Base-by-base conservation (phyloP, 305 asterid genomes). In the Caryopteris hybrid region DNA sequence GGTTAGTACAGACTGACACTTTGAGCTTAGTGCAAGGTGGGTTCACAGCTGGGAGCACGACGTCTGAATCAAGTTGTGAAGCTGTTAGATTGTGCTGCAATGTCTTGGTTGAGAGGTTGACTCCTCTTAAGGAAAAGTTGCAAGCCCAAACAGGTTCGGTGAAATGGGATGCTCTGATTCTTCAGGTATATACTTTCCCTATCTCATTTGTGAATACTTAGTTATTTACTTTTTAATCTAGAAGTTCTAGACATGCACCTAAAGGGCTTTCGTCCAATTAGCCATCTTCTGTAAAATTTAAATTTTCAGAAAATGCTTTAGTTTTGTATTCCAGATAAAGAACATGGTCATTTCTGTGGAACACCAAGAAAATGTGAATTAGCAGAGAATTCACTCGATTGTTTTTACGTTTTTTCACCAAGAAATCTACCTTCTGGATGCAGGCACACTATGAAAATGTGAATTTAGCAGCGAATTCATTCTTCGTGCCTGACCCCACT, bases 21-120 rank as follows among this genome's bases (percentile, higher is more conserved):
- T 55, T 68, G 65, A 55, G 72, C 52, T 68, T 68, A 25, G 65
- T 68, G 7, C 72, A 68, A 43, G 72, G 72, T 42, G 72, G 72
- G 22, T 43, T 42, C 6, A 68, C 72, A 4, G 72, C 72, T 6
- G 72, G 65, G 5, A 60, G 74, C 68, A 69, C 74, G 3, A 48
- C 74, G 6, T 59, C 74, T 16, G 68, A 60, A 34, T 22, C 68
- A 17, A 48, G 74, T 23, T 69, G 74, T 48, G 68, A 56, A 22
- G 74, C 68, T 59, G 74, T 60, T 25, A 50, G 57, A 43, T 14
- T 48, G 11, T 69, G 74, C 62, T 69, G 68, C 29, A 59, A 38
- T 17, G 23, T 48, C 31, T 38, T 69, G 48, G 68, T 60, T 5
- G 54, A 69, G 33, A 22, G 74, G 17, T 58, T 69, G 12, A 41